Percentiles rank a stretch among this genome's conserved stretches.
Conservation (phyloP, 2,329 filamentous ascomycete species). For the Cryphonectria naterciae region DNA sequence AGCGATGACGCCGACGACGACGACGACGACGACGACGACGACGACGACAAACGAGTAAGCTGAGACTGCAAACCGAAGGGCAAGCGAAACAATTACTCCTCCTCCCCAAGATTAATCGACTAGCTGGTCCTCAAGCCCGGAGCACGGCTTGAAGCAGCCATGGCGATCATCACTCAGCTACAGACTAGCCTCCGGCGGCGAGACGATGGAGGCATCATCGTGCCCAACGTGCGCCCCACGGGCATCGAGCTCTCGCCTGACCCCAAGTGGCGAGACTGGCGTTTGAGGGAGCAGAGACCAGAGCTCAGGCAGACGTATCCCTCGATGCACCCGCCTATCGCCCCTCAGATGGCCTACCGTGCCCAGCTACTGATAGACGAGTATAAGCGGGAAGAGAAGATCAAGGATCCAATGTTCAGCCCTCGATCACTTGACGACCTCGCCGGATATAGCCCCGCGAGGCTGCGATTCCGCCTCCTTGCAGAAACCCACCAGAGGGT, state of each 20-base stretch:
- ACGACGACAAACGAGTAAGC: not conserved
- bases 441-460: slow-evolving; percentile 5
- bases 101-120: not conserved
- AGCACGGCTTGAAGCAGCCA: not conserved
- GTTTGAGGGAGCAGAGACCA: slow-evolving; percentile 23
- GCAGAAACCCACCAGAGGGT: slow-evolving; percentile 2
- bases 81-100: not conserved
- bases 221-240: slow-evolving; percentile 21
- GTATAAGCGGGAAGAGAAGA: not conserved
- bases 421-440: slow-evolving; percentile 17
- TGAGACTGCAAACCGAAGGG: not conserved
- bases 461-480: slow-evolving; percentile 18
- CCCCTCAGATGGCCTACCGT: slow-evolving; percentile 11
- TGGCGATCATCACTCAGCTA: not conserved
- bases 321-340: slow-evolving; percentile 9
- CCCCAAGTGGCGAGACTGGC: slow-evolving; percentile 22
- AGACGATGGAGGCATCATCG: not conserved
- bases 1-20: not conserved
- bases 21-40: no score
- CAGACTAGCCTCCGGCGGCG: not conserved
- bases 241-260: slow-evolving; percentile 17
- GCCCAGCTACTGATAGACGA: not conserved
- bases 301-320: slow-evolving; percentile 11
- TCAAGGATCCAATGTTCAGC: slow-evolving; percentile 7
- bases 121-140: not conserved